These are phyloP conservation scores for Ganoderma resinaceum DNA, from an alignment of 1,284 basidiomycete species.

Conservation along the genomic window DNA sequence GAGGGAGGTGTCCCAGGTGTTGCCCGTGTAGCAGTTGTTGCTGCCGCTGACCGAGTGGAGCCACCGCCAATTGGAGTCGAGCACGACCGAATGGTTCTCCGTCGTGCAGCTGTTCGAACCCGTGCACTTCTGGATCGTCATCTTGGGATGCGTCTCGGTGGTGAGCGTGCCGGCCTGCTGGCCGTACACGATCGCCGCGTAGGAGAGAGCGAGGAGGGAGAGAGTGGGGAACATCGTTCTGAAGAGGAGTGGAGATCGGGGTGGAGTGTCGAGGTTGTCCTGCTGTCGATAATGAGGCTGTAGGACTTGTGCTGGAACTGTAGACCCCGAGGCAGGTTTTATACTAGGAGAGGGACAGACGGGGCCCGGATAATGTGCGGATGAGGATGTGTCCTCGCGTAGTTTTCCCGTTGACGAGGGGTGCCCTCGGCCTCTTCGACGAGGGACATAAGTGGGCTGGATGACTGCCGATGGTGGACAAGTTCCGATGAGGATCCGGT, in stretches of 20 bases:
- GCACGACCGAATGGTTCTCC: constrained; percentile 36
- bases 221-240: constrained; percentile 35
- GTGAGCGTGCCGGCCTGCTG: constrained; percentile 45
- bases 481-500: constrained; percentile 25
- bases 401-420: constrained; percentile 19
- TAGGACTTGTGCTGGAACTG: constrained; percentile 17
- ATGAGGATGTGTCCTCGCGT: background rate
- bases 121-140: constrained; percentile 40
- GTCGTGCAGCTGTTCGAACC: constrained; percentile 28
- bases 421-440: background rate
- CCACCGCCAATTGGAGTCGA: constrained; percentile 50
- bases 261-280: background rate
- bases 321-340: constrained; percentile 6
- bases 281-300: constrained; percentile 2
- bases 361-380: constrained; percentile 26
- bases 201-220: constrained; percentile 37
- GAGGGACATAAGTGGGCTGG: background rate
- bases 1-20: constrained; percentile 43
- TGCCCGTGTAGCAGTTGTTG: constrained; percentile 48
- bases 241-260: background rate
- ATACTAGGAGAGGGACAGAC: constrained; percentile 3
- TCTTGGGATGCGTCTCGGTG: constrained; percentile 43
- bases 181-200: constrained; percentile 35
- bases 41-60: constrained; percentile 40
- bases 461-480: constrained; percentile 8